Base-by-base conservation (phyloP, 805 yeast species). In the Yamadazyma laniorum region DNA sequence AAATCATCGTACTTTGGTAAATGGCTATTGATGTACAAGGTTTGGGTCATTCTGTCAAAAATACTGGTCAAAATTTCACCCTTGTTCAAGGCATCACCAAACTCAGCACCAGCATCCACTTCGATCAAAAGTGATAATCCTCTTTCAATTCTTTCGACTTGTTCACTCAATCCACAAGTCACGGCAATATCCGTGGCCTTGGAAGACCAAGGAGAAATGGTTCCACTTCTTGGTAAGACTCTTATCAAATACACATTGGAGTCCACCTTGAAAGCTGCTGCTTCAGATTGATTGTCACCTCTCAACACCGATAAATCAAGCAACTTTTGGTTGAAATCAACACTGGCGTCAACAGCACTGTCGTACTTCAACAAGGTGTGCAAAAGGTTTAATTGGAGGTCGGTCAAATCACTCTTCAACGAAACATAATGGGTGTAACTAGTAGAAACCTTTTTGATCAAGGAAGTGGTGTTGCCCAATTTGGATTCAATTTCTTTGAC, bases 201-300 rank as follows among this genome's bases (percentile, higher is more conserved):
- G 11, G 98, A 90, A 7, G 96, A 87, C 99, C 99, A 93, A 23
- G 99, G 98, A 18, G 98, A 90, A 49, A 93, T 91, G 9, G 99
- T 93, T 44, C 99, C 99, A 6, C 89, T 70, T 61, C 98, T 79
- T 30, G 99, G 99, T 36, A 89, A 72, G 36, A 93, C 74, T 58
- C 95, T 75, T 32, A 91, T 65, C 48, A 89, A 65, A 45, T 77
- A 75, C 4, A 17, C 39, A 21, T 39, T 34, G 3, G 35, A 21
- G 6, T 16, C 22, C 8, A 22, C 18, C 9, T 31, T 28, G 22
- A 37, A 30, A 16, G 38, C 34, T 17, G 19, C 30, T 6, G 30
- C 2, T 9, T 19, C 32, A 2, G 19, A 38, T 14, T 44, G 39
- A 2, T 55, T 50, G 34, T 55, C 58, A 8, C 64, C 72, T 19